Evolutionary conservation across 768 basidiomycete species (phyloP), one percentile per base, ranked within the genome.

Genomic region (Mycena crocata): DNA sequence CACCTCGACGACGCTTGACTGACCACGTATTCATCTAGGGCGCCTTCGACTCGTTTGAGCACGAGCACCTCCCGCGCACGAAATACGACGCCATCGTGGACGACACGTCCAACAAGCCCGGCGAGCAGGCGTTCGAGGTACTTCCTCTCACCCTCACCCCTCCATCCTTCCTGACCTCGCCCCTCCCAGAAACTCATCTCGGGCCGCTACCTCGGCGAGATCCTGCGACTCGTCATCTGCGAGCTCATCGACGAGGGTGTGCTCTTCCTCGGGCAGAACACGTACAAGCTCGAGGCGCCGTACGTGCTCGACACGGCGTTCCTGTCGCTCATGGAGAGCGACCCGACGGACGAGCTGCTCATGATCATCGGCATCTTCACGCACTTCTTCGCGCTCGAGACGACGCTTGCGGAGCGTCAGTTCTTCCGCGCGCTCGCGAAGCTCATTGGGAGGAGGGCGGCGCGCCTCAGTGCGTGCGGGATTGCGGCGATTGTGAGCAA

Each of bases 281-380:
- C 97, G 1, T 98, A 98, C 87, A 98, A 99, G 84, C 88, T 99
- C 40, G 96, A 99, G 80, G 93, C 87, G 70, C 89, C 95, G 23
- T 96, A 96, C 77, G 90, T 87, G 31, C 90, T 99, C 73, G 97
- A 99, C 78, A 99, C 98, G 2, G 96, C 97, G 1, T 98, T 98
- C 84, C 82, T 99, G 67, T 96, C 95, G 44, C 84, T 99, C 46
- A 98, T 99, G 92, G 97, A 99, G 82, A 93, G 90, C 73, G 97
- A 99, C 79, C 90, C 93, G 1, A 99, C 97, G 31, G 97, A 99
- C 74, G 97, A 99, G 73, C 89, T 97, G 49, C 87, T 99, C 54
- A 98, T 97, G 89, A 89, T 96, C 76, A 94, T 98, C 74, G 97
- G 97, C 50, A 95, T 99, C 73, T 98, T 99, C 83, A 89, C 92